Evolutionary conservation across 148 eudicot genomes (phyloP).

Genomic region (Hydrangea macrophylla): DNA sequence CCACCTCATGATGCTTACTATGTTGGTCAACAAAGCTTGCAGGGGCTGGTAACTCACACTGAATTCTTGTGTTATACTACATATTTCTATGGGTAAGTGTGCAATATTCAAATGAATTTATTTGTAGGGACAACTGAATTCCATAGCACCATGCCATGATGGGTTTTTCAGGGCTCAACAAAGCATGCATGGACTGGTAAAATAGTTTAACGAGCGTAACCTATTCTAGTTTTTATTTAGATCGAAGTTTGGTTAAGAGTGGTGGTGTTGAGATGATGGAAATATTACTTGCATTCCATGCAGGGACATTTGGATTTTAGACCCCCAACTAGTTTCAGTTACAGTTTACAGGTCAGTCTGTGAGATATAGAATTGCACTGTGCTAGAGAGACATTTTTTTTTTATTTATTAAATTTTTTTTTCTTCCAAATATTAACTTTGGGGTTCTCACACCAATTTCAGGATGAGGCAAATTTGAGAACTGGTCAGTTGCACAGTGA

Average conservation of each 20-base stretch:
- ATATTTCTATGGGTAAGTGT: no score
- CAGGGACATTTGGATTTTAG: conserved; percentile 70
- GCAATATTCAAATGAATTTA: background rate
- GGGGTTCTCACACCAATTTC: conserved; percentile 6
- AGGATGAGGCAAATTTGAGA: conserved; percentile 45
- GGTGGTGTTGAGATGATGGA: no score
- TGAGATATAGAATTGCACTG: no score
- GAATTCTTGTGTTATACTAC: no score
- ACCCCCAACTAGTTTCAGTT: conserved; percentile 47
- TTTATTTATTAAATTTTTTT: no score
- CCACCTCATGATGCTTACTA: conserved; percentile 75
- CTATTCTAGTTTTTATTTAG: no score
- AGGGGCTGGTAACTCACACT: conserved; percentile 60
- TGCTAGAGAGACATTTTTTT: no score
- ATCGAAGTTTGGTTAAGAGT: no score
- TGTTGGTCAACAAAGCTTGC: conserved; percentile 59
- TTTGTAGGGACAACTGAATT: conserved; percentile 63
- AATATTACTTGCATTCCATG: conserved; percentile 11
- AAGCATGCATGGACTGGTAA: conserved; percentile 63
- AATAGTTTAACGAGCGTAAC: background rate
- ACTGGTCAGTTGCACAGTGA: conserved; percentile 35
- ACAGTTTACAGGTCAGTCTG: conserved; percentile 47
- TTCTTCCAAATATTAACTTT: no score
- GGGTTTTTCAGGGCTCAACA: conserved; percentile 60
- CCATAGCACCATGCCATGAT: conserved; percentile 57